Evolutionary conservation across 768 basidiomycete genomes (phyloP).

Genomic region (Boletus rubropictus): DNA sequence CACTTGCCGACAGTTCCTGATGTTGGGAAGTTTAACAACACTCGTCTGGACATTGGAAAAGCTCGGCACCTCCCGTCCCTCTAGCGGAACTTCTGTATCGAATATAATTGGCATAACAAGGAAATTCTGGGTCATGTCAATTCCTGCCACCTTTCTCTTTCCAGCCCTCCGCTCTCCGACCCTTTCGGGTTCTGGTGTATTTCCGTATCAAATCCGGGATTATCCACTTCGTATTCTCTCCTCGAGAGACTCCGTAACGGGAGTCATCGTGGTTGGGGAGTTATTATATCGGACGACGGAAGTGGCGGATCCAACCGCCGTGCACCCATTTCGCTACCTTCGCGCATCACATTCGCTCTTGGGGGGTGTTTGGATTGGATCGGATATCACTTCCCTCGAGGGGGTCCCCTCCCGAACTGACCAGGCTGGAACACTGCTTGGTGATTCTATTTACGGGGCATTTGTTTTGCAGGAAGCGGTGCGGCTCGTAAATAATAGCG

Average conservation of each 20-base stretch:
- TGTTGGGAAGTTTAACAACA: constrained; percentile 17
- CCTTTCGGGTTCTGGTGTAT: constrained; percentile 47
- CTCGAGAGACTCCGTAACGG: constrained; percentile 66
- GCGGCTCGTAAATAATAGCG: constrained; percentile 56
- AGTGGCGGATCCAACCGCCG: constrained; percentile 22
- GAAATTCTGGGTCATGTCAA: constrained; percentile 12
- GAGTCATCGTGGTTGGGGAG: constrained; percentile 80
- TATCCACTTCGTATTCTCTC: constrained; percentile 63
- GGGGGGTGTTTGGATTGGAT: constrained; percentile 76
- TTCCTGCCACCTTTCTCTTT: constrained; percentile 35
- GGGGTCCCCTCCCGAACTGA: constrained; percentile 42
- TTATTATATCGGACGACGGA: constrained; percentile 37
- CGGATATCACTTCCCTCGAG: constrained; percentile 40
- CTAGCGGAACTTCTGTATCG: not conserved
- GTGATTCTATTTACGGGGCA: constrained; percentile 77
- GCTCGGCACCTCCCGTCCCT: not conserved
- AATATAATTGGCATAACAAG: not conserved
- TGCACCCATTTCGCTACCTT: constrained; percentile 54
- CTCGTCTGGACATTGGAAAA: constrained; percentile 13
- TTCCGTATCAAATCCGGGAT: constrained; percentile 46
- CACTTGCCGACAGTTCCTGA: constrained; percentile 18
- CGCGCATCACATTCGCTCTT: constrained; percentile 62
- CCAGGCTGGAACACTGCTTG: constrained; percentile 47
- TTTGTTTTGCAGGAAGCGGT: constrained; percentile 87
- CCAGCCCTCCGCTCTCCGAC: constrained; percentile 47